phyloP scores from a whole-genome alignment of 306 rosid genomes.

The Cyclanthera cordifolia region DNA sequence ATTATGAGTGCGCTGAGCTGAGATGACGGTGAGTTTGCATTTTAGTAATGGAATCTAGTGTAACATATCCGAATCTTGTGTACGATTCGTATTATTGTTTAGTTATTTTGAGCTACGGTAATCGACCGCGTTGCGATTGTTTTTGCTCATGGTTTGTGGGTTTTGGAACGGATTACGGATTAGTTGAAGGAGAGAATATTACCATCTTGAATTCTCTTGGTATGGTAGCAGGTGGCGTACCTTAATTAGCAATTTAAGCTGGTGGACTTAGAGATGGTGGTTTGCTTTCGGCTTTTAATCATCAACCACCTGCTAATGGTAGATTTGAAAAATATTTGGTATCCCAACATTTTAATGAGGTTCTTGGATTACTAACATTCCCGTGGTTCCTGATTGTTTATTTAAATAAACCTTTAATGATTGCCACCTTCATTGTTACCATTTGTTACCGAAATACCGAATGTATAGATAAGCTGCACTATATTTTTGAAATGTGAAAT shows the following conservation, averaged over 20 bases:
- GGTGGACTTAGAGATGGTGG: no score
- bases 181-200: no score
- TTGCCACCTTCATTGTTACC: not conserved
- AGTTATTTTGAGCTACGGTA: not conserved
- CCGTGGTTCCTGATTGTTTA: not conserved
- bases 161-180: no score
- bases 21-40: not conserved
- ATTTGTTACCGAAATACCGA: not conserved
- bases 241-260: no score
- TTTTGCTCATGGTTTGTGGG: no score
- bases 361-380: not conserved
- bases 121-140: not conserved
- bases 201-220: no score
- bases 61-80: conserved; percentile 1
- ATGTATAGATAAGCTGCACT: not conserved
- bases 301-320: not conserved
- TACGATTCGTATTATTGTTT: not conserved
- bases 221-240: no score
- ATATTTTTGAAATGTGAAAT: not conserved
- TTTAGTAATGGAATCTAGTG: not conserved
- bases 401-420: not conserved
- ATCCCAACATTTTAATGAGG: not conserved
- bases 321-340: not conserved
- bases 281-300: not conserved
- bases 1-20: conserved; percentile 2